Conservation (phyloP, 768 basidiomycete species). For the Tricholoma matsutake region DNA sequence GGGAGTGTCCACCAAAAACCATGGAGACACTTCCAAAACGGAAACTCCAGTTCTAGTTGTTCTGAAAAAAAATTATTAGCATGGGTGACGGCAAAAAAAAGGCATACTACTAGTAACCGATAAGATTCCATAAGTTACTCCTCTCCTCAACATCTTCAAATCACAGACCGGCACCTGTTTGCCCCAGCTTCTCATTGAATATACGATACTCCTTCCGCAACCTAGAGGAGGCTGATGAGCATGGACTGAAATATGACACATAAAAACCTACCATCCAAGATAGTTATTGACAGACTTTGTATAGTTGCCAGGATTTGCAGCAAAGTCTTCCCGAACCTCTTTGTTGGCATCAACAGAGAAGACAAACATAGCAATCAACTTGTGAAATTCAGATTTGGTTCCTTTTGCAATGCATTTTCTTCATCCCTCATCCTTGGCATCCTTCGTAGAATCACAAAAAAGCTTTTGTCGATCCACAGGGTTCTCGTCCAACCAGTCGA, state of each 20-base stretch:
- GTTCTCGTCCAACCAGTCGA: not conserved
- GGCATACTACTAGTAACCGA: too few species aligned
- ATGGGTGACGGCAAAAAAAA: too few species aligned
- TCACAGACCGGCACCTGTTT: not conserved
- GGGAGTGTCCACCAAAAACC: constrained; percentile 6
- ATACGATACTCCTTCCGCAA: not conserved
- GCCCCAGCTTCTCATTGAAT: not conserved
- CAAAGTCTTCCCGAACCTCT: not conserved
- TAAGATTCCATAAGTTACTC: not conserved
- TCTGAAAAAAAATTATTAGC: not conserved
- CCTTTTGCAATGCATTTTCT: not conserved
- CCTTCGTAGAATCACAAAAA: not conserved
- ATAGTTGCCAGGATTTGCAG: not conserved
- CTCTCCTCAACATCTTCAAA: not conserved
- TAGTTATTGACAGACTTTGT: not conserved
- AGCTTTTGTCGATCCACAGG: not conserved
- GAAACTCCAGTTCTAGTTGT: not conserved
- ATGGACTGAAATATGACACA: too few species aligned
- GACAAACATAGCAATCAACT: not conserved
- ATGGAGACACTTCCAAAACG: not conserved
- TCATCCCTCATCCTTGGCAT: not conserved
- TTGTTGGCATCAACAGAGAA: not conserved
- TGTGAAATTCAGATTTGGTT: not conserved
- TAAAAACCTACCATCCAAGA: not conserved
- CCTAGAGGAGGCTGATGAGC: not conserved